These are phyloP conservation scores for Hypoxylon fragiforme DNA, from an alignment of 495 filamentous ascomycete species.

Conservation along the genomic window DNA sequence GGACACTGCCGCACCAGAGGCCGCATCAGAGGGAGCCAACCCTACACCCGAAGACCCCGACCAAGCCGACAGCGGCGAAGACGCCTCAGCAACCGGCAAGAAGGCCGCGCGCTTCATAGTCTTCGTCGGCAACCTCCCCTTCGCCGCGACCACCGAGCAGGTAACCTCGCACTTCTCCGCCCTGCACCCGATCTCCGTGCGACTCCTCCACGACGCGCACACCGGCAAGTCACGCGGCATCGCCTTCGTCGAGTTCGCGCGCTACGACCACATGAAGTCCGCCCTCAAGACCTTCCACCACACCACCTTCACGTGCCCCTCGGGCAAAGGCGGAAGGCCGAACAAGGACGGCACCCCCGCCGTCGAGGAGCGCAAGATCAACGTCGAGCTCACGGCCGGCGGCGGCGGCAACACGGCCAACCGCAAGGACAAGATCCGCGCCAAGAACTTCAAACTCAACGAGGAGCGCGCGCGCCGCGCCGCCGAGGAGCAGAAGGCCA, in stretches of 20 bases:
- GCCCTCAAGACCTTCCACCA: constrained; percentile 89
- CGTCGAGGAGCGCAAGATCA: constrained; percentile 64
- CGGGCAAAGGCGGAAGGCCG: constrained; percentile 58
- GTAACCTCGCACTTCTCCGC: constrained; percentile 76
- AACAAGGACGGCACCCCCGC: background rate
- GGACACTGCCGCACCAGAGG: background rate
- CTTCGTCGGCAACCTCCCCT: constrained; percentile 91
- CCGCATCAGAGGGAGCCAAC: too few relatives aligned
- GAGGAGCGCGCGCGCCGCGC: constrained; percentile 68
- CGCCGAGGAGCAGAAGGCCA: constrained; percentile 55
- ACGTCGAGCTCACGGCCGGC: constrained; percentile 89
- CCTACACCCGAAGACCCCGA: constrained; percentile 1
- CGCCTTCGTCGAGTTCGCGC: constrained; percentile 90
- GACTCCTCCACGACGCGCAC: constrained; percentile 73
- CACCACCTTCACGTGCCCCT: constrained; percentile 59
- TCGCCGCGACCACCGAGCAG: constrained; percentile 67
- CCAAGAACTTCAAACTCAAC: constrained; percentile 85
- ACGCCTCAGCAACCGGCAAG: constrained; percentile 32
- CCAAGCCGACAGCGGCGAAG: constrained; percentile 9
- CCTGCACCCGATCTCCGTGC: constrained; percentile 70
- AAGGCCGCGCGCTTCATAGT: constrained; percentile 74
- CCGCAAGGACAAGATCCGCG: constrained; percentile 73
- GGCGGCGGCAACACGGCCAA: constrained; percentile 78
- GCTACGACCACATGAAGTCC: constrained; percentile 90
- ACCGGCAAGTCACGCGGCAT: constrained; percentile 76